Conservation (phyloP, 23 red algal genomes). For the Agarophyton chilense region DNA sequence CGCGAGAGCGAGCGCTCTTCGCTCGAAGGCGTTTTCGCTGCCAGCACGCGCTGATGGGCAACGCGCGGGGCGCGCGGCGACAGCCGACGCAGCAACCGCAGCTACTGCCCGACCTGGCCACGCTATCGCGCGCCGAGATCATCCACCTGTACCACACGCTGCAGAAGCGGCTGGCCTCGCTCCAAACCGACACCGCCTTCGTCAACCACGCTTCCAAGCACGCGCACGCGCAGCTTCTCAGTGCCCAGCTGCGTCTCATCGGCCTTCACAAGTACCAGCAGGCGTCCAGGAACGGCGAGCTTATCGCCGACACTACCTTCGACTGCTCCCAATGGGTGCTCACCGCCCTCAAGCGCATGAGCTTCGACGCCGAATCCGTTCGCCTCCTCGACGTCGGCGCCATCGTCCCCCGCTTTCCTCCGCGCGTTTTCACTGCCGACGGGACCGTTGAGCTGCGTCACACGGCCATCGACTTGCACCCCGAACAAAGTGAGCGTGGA, state of each 20-base stretch:
- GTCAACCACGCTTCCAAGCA: not conserved
- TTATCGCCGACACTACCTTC: conserved; percentile 1
- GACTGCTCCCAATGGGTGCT: conserved; percentile 53
- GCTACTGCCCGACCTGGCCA: not conserved
- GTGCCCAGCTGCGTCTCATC: conserved; percentile 31
- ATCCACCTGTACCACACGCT: conserved; percentile 57
- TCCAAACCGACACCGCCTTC: not conserved
- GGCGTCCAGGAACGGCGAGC: conserved; percentile 43
- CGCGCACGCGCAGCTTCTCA: conserved; percentile 10
- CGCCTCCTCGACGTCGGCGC: not conserved
- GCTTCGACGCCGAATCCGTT: not conserved
- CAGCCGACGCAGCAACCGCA: not conserved
- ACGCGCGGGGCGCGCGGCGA: not conserved
- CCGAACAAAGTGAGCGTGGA: not conserved
- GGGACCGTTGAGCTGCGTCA: not conserved
- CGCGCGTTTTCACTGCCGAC: not conserved
- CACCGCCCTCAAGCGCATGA: not conserved
- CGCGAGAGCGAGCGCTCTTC: too few relatives aligned
- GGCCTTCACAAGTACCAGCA: conserved; percentile 39
- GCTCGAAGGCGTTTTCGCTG: too few relatives aligned
- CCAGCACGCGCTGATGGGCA: not conserved
- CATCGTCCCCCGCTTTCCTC: not conserved
- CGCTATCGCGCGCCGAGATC: not conserved
- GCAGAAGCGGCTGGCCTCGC: conserved; percentile 14
- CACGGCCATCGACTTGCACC: conserved; percentile 56